Conservation (phyloP, 768 basidiomycete species). For the Suillus sp. region DNA sequence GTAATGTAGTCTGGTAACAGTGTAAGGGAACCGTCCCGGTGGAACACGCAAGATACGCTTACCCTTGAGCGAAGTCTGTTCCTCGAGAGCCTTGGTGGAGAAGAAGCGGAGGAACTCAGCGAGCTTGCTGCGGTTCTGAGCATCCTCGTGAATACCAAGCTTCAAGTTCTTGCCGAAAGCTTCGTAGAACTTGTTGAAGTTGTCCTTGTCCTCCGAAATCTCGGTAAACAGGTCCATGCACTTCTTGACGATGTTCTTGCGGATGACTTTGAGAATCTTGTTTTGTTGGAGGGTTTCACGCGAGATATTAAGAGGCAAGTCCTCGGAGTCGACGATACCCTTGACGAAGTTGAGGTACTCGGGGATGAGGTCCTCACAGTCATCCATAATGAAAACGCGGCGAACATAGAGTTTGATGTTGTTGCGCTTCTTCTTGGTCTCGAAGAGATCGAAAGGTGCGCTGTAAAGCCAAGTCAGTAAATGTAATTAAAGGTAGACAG, state of each 20-base stretch:
- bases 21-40: not conserved
- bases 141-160: conserved; percentile 98
- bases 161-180: conserved; percentile 99
- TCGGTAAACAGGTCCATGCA: conserved; percentile 92
- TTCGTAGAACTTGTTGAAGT: conserved; percentile 95
- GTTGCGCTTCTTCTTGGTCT: conserved; percentile 99
- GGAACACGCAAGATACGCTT: conserved; percentile 22
- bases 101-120: conserved; percentile 99
- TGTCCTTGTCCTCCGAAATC: conserved; percentile 99
- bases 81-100: conserved; percentile 92
- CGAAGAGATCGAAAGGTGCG: conserved; percentile 99
- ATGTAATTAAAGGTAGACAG: not conserved
- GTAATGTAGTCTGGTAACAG: conserved; percentile 86
- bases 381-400: conserved; percentile 99
- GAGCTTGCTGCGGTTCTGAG: conserved; percentile 98
- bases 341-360: conserved; percentile 99
- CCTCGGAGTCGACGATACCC: conserved; percentile 99
- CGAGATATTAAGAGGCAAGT: conserved; percentile 99
- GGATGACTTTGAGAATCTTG: conserved; percentile 99
- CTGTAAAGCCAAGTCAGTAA: conserved; percentile 40
- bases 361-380: conserved; percentile 98
- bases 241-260: conserved; percentile 99
- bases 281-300: conserved; percentile 99
- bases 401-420: conserved; percentile 99
- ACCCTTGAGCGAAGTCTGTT: conserved; percentile 94